phyloP scores from a whole-genome alignment of 2,329 filamentous ascomycete species.

The Alternaria ventricosa region DNA sequence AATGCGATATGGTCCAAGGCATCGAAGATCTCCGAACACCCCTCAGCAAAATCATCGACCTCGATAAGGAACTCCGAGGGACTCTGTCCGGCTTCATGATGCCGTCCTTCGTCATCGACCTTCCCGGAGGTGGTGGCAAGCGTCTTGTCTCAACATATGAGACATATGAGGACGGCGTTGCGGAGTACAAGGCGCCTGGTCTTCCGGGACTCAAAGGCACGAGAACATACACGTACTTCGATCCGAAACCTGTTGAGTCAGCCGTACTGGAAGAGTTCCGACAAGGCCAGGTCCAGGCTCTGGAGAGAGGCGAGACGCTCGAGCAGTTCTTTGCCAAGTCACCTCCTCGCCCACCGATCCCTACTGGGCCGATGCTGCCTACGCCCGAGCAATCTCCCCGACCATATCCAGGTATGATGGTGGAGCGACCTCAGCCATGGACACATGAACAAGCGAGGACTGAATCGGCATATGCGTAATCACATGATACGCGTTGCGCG shows the following conservation, averaged over 20 bases:
- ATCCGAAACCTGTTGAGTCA: constrained; percentile 50
- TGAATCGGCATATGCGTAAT: background rate
- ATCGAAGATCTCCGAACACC: constrained; percentile 69
- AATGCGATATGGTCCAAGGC: constrained; percentile 67
- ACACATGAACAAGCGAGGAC: background rate
- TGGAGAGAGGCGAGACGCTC: constrained; percentile 14
- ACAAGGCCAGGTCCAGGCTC: constrained; percentile 13
- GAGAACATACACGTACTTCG: constrained; percentile 63
- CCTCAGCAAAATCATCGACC: constrained; percentile 63
- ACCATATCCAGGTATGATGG: background rate
- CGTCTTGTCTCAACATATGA: constrained; percentile 62
- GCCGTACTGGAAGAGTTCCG: constrained; percentile 13
- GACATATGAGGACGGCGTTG: constrained; percentile 64
- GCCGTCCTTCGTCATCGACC: constrained; percentile 68
- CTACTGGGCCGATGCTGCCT: background rate
- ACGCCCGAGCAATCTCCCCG: background rate
- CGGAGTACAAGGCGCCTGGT: constrained; percentile 63
- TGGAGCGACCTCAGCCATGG: background rate
- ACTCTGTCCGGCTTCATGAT: constrained; percentile 68
- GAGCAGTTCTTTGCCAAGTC: constrained; percentile 13
- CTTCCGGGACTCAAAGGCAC: constrained; percentile 51
- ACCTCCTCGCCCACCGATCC: background rate
- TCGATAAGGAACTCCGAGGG: constrained; percentile 65
- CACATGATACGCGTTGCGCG: background rate
- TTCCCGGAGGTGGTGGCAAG: constrained; percentile 69